phyloP scores from a whole-genome alignment of 768 basidiomycete genomes.

The Kwoniella shandongensis region DNA sequence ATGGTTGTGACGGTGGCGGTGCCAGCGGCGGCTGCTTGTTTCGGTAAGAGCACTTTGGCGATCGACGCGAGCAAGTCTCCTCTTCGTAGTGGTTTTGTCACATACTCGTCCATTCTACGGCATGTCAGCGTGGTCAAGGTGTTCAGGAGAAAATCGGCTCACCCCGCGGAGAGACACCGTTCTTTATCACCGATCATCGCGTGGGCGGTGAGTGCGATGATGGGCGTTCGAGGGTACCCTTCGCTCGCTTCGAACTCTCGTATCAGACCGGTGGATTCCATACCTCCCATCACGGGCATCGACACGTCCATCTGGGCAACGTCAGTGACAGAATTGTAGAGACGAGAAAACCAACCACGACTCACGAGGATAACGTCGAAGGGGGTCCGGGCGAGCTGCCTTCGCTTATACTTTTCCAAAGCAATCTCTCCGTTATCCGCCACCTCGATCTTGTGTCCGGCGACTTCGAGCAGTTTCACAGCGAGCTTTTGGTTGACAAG shows the following conservation, averaged over 20 bases:
- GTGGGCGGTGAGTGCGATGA: constrained; percentile 95
- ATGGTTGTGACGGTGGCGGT: neutral
- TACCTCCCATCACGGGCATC: constrained; percentile 77
- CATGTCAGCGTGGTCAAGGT: neutral
- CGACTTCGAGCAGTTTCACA: constrained; percentile 92
- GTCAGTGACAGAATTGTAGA: too few species aligned
- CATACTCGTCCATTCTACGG: constrained; percentile 44
- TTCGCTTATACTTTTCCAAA: constrained; percentile 66
- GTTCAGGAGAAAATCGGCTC: neutral
- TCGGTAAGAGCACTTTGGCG: constrained; percentile 38
- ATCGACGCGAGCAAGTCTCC: constrained; percentile 51
- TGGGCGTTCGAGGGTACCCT: constrained; percentile 72
- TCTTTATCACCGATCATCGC: constrained; percentile 62
- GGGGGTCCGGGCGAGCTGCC: constrained; percentile 64
- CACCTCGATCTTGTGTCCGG: constrained; percentile 91
- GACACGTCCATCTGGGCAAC: constrained; percentile 85
- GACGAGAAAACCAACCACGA: too few species aligned
- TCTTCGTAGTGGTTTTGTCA: constrained; percentile 48
- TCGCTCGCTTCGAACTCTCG: constrained; percentile 76
- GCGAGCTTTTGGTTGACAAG: constrained; percentile 75
- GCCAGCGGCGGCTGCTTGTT: neutral
- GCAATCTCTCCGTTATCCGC: constrained; percentile 96
- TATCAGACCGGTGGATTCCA: constrained; percentile 94
- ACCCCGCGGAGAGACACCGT: constrained; percentile 52
- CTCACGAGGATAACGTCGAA: constrained; percentile 90